Evolutionary conservation across 2,329 filamentous ascomycete species (phyloP).

Genomic region (Botryotinia calthae): DNA sequence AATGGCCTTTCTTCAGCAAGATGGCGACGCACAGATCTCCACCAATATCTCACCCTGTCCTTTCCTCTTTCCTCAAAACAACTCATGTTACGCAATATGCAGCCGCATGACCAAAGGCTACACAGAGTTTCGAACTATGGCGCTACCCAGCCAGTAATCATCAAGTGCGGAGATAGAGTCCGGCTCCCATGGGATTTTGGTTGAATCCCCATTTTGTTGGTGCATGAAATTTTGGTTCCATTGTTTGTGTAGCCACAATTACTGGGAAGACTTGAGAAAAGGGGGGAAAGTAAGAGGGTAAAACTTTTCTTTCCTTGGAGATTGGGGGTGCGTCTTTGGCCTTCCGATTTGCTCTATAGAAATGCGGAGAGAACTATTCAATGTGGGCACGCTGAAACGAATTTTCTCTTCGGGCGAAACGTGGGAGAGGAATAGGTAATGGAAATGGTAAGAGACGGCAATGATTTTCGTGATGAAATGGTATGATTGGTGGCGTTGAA

Average conservation of each 20-base stretch:
- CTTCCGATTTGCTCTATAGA: not conserved
- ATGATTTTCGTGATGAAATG: conserved; percentile 8
- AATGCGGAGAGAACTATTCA: not conserved
- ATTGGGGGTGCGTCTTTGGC: not conserved
- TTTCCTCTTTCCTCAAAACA: not conserved
- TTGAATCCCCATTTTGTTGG: conserved; percentile 14
- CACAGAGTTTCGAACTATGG: conserved; percentile 9
- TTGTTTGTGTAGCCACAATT: not conserved
- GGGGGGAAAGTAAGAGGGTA: not conserved
- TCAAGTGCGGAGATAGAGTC: conserved; percentile 7
- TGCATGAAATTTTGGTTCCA: not conserved
- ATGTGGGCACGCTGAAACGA: not conserved
- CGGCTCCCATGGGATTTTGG: not conserved
- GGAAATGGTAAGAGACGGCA: not conserved
- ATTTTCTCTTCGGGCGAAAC: not conserved
- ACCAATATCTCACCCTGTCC: conserved; percentile 14
- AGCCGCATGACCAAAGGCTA: conserved; percentile 18
- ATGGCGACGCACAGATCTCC: conserved; percentile 21
- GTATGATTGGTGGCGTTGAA: conserved; percentile 11
- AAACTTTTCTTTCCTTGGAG: not conserved
- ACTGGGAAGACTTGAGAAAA: not conserved
- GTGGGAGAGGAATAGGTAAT: conserved; percentile 1
- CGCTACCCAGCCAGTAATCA: not conserved
- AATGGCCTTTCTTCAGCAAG: conserved; percentile 14
- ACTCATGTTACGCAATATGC: conserved; percentile 8